These are phyloP conservation scores for Paspalum vaginatum DNA, from an alignment of 176 grass and related monocot genomes.

Conservation along the genomic window DNA sequence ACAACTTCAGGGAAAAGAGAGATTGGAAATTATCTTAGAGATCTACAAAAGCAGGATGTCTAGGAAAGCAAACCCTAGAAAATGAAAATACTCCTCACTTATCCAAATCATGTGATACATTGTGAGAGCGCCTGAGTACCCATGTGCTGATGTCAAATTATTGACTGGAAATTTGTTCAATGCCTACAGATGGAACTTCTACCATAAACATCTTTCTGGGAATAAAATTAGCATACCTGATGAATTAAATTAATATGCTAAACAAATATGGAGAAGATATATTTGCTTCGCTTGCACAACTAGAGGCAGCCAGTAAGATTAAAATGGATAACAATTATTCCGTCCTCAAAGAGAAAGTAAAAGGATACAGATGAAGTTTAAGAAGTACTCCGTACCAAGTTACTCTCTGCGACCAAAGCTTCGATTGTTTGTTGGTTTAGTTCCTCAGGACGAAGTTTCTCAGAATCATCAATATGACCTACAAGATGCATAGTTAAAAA, in stretches of 20 bases:
- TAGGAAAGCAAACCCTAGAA: background rate
- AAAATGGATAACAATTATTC: slow-evolving; percentile 24
- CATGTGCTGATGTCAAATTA: slow-evolving; percentile 1
- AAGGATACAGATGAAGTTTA: slow-evolving; percentile 23
- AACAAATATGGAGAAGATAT: background rate
- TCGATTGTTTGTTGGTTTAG: slow-evolving; percentile 99
- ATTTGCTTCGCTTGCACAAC: background rate
- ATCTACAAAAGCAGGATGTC: background rate
- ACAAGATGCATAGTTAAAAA: slow-evolving; percentile 41
- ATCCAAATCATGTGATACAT: background rate
- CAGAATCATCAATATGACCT: slow-evolving; percentile 79
- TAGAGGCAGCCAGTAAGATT: slow-evolving; percentile 12
- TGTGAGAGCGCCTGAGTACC: background rate
- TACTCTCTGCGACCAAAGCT: slow-evolving; percentile 94
- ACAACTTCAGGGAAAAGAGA: background rate
- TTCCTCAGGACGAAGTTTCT: slow-evolving; percentile 95
- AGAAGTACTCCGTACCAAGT: slow-evolving; percentile 95
- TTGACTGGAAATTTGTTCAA: background rate
- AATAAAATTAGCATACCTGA: background rate
- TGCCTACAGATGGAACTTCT: background rate
- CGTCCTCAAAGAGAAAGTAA: slow-evolving; percentile 28
- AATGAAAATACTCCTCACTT: slow-evolving; percentile 20
- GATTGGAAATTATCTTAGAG: slow-evolving; percentile 9
- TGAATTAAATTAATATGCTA: background rate
- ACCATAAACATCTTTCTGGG: slow-evolving; percentile 15